Evolutionary conservation across 2,329 filamentous ascomycete species (phyloP).

Genomic region (Alternaria viburni): DNA sequence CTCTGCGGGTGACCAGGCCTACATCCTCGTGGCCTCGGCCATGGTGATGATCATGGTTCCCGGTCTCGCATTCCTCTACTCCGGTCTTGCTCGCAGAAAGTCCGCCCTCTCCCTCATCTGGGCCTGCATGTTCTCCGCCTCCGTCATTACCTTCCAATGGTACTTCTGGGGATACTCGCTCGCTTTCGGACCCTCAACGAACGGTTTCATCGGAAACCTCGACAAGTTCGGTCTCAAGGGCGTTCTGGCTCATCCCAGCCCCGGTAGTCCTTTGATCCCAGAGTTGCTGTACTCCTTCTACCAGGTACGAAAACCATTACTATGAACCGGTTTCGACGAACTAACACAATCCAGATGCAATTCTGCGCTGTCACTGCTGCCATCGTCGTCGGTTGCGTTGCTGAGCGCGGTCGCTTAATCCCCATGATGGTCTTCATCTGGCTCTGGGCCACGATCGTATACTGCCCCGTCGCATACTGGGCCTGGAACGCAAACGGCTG

Average conservation of each 20-base stretch:
- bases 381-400: constrained; percentile 89
- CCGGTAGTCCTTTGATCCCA: constrained; percentile 85
- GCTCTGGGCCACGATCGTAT: constrained; percentile 95
- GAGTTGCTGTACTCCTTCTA: constrained; percentile 94
- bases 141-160: constrained; percentile 96
- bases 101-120: constrained; percentile 96
- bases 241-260: constrained; percentile 82
- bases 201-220: constrained; percentile 90
- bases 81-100: constrained; percentile 94
- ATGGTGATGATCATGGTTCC: constrained; percentile 98
- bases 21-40: constrained; percentile 85
- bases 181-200: constrained; percentile 84
- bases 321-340: neutral
- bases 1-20: constrained; percentile 88
- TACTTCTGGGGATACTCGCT: constrained; percentile 99
- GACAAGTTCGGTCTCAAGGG: constrained; percentile 88
- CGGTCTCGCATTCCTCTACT: constrained; percentile 96
- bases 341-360: constrained; percentile 73
- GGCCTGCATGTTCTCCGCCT: constrained; percentile 93
- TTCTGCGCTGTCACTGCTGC: constrained; percentile 93
- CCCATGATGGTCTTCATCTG: constrained; percentile 96
- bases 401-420: constrained; percentile 89
- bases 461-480: constrained; percentile 97
- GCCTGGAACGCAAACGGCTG: constrained; percentile 95
- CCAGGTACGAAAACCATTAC: constrained; percentile 63